phyloP scores from a whole-genome alignment of 345 rosid species.

The Rhodomyrtus tomentosa region DNA sequence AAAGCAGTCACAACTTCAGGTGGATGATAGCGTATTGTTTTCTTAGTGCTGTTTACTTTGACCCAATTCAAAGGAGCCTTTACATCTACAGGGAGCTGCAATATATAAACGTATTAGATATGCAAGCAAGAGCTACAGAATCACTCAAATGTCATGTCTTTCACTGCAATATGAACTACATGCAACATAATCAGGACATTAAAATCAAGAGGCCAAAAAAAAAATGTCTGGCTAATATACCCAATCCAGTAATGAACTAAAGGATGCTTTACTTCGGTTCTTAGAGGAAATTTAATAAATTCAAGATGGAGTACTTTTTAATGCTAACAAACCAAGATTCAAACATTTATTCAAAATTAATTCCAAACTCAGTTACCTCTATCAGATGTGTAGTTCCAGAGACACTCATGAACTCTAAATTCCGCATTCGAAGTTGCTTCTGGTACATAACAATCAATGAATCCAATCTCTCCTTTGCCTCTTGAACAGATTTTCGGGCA shows the following conservation, averaged over 20 bases:
- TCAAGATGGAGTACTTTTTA: background rate
- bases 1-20: conserved; percentile 67
- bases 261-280: background rate
- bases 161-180: background rate
- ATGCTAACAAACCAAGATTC: background rate
- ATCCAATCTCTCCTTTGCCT: conserved; percentile 46
- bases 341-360: background rate
- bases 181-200: background rate
- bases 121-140: background rate
- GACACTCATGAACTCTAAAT: conserved; percentile 43
- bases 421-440: conserved; percentile 36
- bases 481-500: conserved; percentile 53
- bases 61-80: conserved; percentile 74
- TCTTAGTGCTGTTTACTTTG: conserved; percentile 82
- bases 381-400: conserved; percentile 60
- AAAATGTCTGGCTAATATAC: background rate
- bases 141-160: background rate
- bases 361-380: conserved; percentile 27
- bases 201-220: background rate
- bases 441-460: conserved; percentile 32
- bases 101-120: background rate
- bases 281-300: background rate
- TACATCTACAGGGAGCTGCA: conserved; percentile 65
- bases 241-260: background rate
- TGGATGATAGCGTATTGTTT: conserved; percentile 82